Base-by-base conservation (phyloP, 495 filamentous ascomycete genomes). In the Haplographium delicatum region DNA sequence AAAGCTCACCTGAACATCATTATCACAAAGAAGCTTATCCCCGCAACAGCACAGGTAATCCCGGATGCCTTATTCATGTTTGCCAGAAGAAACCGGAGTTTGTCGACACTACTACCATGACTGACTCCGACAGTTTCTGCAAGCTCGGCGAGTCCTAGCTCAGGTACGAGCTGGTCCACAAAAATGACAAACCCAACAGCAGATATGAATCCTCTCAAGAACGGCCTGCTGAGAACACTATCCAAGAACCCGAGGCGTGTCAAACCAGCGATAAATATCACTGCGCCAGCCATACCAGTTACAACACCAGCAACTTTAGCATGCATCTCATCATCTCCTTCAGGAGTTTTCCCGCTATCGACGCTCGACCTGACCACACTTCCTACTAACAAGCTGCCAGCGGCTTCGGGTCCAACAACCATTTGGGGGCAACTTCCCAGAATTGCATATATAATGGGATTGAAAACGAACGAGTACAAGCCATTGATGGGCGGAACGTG, bases 101-200 rank as follows among this genome's bases (percentile, higher is more conserved):
- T 99, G 26, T 85, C 76, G 23, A 94, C 73, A 40, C 84, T 91
- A 63, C 88, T 95, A 25, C 84, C 88, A 63, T 97, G 93, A 20
- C 73, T 74, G 7, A 89, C 75, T 28, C 78, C 72, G 10, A 68
- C 56, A 2, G 81, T 59, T 41, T 74, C 74, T 0, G 87, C 85
- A 5, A 78, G 62, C 0, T 69, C 63, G n/a, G 73, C 72, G 15
- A 99, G 73, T 4, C 93, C 93, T 61, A 91, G 73, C 64, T 97
- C 89, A 2, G 90, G 89, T 31, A 96, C 85, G 40, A 96, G 69
- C 66, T 99, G 93, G 65, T 97, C 93, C 24, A 96, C 87, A 38
- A 94, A 76, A 62, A 99, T 97, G 39, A 97, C 90, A 37, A 95
- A 86, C 27, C 93, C 93, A 63, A 99, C 89, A 26, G 94, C 91